Base-by-base conservation (phyloP, 2,329 filamentous ascomycete species). In the Trichoderma atrobrunneum region DNA sequence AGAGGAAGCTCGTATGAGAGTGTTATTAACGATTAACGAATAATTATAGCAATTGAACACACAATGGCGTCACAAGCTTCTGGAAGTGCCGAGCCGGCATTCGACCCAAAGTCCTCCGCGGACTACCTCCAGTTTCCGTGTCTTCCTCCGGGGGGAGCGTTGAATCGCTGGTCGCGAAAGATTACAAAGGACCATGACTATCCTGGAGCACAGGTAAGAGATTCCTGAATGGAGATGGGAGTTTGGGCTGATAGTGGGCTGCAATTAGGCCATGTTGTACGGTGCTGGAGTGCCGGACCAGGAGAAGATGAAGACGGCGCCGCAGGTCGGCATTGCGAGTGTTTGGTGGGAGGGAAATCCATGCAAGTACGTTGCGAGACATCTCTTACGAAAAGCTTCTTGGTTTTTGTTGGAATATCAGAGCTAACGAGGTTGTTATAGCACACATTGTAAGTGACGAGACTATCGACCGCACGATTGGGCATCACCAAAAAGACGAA, bases 331-430 rank as follows among this genome's bases (percentile, higher is more conserved):
- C 72, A 90, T 98, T 78, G 92, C 94, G 8, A 94, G 92, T 6
- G 93, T 98, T 5, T 98, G 95, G 95, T 98, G 95, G 95, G 94
- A 98, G 82, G 95, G 95, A 32, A 98, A 98, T 80, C 93, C 95
- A 48, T 98, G 95, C 89, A 97, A 97, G 91, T 93, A 82, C 83
- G 91, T 87, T 18, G 39, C 0, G n/a, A 21, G 30, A 12, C 2
- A 2, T 2, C 26, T 16, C 30, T 11, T 7, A 12, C 12, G 10
- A 12, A 6, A 11, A 21, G 3, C 16, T n/a, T 5, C 1, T 24
- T 24, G n/a, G 18, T 64, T 26, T 16, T n/a, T 18, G 16, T 4
- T 66, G 32, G n/a, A 11, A 7, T 12, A 11, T 14, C 7, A 60
- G 43, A 30, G 18, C 67, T 71, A 62, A 73, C 24, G 3, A 5